Evolutionary conservation across 176 grass and related monocot genomes (phyloP), one percentile per base, ranked within the genome.

Genomic region (Rhynchospora breviuscula): DNA sequence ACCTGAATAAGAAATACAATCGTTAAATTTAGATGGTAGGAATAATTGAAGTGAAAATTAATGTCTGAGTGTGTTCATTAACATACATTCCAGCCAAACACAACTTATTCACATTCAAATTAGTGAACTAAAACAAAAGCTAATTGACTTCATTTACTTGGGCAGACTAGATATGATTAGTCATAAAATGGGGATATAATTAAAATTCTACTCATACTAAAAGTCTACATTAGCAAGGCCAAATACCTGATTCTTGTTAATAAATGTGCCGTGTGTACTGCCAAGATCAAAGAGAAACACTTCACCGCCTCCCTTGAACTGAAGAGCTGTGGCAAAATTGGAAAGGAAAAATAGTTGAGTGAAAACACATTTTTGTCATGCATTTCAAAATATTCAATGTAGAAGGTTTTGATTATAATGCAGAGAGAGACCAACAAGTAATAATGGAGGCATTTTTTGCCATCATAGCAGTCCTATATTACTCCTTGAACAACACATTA

Each of bases 231-330:
- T 23, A 45, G 31, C 19, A 65, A 82, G 47, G 14, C 59, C 17
- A 49, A 67, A 18, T 93, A 90, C 95, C 95, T 93, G 89, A 67
- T 63, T 91, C 87, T 98, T 98, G 88, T 98, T 98, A 76, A 98
- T 86, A 59, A 90, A 95, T 63, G 91, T 93, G 8, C 95, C 92
- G 85, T 98, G 95, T 46, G 95, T 95, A 81, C 95, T 98, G 79
- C 89, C 95, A 87, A 95, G 90, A 89, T 98, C 95, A 81, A 93
- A 93, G 72, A 98, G 87, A 79, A 98, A 95, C 69, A 89, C 89
- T 66, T 86, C 85, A 13, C 85, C 86, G 49, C 89, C 87, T 83
- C 88, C 89, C 85, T 94, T 95, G 77, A 98, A 98, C 91, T 98
- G 95, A 49, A 98, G 88, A 86, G 91, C 94, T 97, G 87, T 65